These are phyloP conservation scores for Colletotrichum lentis DNA, from an alignment of 2,329 filamentous ascomycete genomes.

Conservation along the genomic window DNA sequence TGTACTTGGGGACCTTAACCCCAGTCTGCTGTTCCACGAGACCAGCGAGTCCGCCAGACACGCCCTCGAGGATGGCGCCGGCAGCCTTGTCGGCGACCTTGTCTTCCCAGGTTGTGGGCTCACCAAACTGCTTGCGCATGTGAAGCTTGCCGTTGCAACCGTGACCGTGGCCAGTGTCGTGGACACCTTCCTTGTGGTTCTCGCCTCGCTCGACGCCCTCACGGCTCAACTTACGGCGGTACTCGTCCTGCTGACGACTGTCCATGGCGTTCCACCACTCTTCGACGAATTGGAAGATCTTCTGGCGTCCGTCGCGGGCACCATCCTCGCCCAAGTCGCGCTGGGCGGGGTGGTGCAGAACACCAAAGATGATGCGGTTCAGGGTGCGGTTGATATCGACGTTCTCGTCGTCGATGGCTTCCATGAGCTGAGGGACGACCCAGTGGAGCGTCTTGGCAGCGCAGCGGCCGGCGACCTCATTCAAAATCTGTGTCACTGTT, in stretches of 20 bases:
- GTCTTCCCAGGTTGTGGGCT: constrained; percentile 60
- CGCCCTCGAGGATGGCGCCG: constrained; percentile 64
- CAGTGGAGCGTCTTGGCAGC: constrained; percentile 82
- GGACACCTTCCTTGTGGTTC: constrained; percentile 87
- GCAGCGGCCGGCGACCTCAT: constrained; percentile 85
- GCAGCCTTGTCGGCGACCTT: constrained; percentile 65
- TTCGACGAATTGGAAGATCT: constrained; percentile 82
- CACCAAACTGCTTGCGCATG: constrained; percentile 73
- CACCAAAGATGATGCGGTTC: constrained; percentile 79
- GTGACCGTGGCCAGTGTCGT: constrained; percentile 86
- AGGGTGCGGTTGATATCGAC: constrained; percentile 75
- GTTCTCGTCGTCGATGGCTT: constrained; percentile 82
- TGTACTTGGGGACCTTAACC: constrained; percentile 48
- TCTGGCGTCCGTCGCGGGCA: constrained; percentile 72
- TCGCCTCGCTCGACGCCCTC: constrained; percentile 78
- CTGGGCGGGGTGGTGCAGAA: constrained; percentile 89
- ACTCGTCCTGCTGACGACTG: constrained; percentile 68
- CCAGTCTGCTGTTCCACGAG: constrained; percentile 59
- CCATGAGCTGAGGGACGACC: constrained; percentile 88
- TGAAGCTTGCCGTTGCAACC: constrained; percentile 81
- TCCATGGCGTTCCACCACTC: constrained; percentile 81
- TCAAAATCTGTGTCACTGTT: constrained; percentile 67
- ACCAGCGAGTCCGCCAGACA: constrained; percentile 61
- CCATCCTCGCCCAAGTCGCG: constrained; percentile 75
- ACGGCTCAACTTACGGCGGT: constrained; percentile 79